Evolutionary conservation across 805 yeast species (phyloP).

Genomic region (Priceomyces castillae): DNA sequence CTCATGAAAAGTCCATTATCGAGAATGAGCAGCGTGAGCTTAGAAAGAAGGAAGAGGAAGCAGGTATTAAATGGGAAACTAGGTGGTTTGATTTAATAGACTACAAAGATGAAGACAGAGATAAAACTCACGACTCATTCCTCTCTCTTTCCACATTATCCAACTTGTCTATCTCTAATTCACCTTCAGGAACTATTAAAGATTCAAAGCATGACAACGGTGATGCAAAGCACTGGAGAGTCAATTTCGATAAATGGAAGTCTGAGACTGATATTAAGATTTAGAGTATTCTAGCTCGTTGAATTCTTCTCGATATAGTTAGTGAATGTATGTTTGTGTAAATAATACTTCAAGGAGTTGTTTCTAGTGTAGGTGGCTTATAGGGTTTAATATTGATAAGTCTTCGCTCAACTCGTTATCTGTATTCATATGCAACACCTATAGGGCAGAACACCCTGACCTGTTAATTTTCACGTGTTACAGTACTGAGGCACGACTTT

Average conservation of each 20-base stretch:
- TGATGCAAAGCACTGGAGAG: slow-evolving; percentile 68
- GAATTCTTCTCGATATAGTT: background rate
- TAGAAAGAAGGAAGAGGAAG: slow-evolving; percentile 67
- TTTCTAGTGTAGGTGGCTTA: too few species aligned
- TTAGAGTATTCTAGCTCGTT: slow-evolving; percentile 12
- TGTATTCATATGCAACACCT: background rate
- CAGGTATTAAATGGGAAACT: slow-evolving; percentile 67
- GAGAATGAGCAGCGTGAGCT: slow-evolving; percentile 84
- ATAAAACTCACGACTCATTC: slow-evolving; percentile 27
- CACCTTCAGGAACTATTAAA: slow-evolving; percentile 61
- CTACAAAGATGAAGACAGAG: slow-evolving; percentile 13
- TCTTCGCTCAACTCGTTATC: too few species aligned
- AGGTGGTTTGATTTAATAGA: slow-evolving; percentile 69
- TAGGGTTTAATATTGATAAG: too few species aligned
- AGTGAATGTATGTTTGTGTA: background rate
- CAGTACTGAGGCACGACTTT: background rate
- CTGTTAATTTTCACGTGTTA: background rate
- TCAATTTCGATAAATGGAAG: slow-evolving; percentile 52
- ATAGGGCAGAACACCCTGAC: background rate
- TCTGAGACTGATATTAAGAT: slow-evolving; percentile 57
- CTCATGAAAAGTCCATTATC: slow-evolving; percentile 68
- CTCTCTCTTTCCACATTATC: slow-evolving; percentile 43
- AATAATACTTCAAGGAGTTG: too few species aligned
- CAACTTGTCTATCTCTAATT: slow-evolving; percentile 58
- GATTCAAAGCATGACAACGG: slow-evolving; percentile 55